phyloP scores from a whole-genome alignment of 768 basidiomycete species.

The Asterophora lycoperdoides region DNA sequence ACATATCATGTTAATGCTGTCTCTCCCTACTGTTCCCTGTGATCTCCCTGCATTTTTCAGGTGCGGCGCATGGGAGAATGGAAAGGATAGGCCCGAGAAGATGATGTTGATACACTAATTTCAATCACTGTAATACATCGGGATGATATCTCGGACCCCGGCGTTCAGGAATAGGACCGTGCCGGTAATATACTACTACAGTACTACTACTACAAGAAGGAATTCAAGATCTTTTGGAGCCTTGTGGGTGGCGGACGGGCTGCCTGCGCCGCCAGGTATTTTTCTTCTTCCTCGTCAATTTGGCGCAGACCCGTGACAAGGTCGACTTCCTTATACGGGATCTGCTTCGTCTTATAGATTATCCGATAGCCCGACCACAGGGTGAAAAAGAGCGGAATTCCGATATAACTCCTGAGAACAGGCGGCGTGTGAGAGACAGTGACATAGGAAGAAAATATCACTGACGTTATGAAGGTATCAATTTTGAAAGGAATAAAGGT shows the following conservation, averaged over 20 bases:
- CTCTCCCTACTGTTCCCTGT: no score
- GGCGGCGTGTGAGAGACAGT: conserved; percentile 5
- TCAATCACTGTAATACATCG: no score
- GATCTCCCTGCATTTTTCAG: no score
- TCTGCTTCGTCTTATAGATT: conserved; percentile 29
- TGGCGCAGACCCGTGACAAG: conserved; percentile 52
- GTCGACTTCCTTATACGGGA: conserved; percentile 51
- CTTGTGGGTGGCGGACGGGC: conserved; percentile 32
- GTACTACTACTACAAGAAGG: conserved; percentile 28
- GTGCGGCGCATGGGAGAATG: no score
- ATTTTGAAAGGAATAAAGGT: conserved; percentile 46
- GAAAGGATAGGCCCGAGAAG: no score
- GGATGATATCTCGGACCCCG: no score
- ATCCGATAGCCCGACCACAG: conserved; percentile 42
- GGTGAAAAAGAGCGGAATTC: conserved; percentile 37
- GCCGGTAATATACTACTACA: no score
- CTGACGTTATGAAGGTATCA: conserved; percentile 61
- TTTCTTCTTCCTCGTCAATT: conserved; percentile 62
- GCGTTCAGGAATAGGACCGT: no score
- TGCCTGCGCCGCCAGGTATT: conserved; percentile 41
- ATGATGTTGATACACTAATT: no score
- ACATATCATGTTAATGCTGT: no score
- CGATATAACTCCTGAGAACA: conserved; percentile 40
- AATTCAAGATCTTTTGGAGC: conserved; percentile 33
- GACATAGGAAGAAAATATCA: neutral